Conservation (phyloP, 2,329 filamentous ascomycete genomes). For the Exophiala xenobiotica region DNA sequence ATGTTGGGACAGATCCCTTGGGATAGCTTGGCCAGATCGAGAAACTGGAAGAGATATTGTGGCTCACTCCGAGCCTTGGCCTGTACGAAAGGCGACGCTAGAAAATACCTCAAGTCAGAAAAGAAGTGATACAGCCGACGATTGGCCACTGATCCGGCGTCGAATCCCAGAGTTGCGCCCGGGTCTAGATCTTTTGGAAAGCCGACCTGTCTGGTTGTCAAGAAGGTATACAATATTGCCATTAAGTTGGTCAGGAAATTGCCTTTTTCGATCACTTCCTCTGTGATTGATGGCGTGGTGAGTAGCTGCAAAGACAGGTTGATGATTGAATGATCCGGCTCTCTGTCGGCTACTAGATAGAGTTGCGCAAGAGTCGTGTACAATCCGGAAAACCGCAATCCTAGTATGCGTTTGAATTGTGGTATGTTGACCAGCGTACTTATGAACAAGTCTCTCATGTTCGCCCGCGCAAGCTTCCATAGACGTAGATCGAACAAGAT, state of each 20-base stretch:
- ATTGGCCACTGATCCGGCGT: conserved; percentile 92
- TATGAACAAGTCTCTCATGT: conserved; percentile 90
- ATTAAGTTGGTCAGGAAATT: conserved; percentile 95
- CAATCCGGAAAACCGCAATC: conserved; percentile 87
- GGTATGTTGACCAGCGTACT: conserved; percentile 94
- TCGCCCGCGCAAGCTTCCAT: conserved; percentile 93
- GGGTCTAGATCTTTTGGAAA: conserved; percentile 87
- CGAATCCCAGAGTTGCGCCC: conserved; percentile 83
- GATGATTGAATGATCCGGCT: conserved; percentile 98
- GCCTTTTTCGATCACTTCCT: conserved; percentile 88
- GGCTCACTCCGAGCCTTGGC: conserved; percentile 77
- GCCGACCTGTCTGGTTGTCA: conserved; percentile 92
- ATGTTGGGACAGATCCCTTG: conserved; percentile 96
- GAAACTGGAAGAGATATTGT: conserved; percentile 87
- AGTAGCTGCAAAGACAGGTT: conserved; percentile 95
- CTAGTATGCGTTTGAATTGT: conserved; percentile 91
- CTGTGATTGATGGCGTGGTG: conserved; percentile 93
- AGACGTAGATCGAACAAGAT: conserved; percentile 91
- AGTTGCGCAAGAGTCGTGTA: conserved; percentile 93
- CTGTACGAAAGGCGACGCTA: conserved; percentile 84
- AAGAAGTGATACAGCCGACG: conserved; percentile 98
- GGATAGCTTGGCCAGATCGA: conserved; percentile 92
- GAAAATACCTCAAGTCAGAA: conserved; percentile 85
- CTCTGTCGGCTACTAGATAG: conserved; percentile 91
- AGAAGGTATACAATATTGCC: conserved; percentile 94